Base-by-base conservation (phyloP, 2,329 filamentous ascomycete genomes). In the Metarhizium robertsii region DNA sequence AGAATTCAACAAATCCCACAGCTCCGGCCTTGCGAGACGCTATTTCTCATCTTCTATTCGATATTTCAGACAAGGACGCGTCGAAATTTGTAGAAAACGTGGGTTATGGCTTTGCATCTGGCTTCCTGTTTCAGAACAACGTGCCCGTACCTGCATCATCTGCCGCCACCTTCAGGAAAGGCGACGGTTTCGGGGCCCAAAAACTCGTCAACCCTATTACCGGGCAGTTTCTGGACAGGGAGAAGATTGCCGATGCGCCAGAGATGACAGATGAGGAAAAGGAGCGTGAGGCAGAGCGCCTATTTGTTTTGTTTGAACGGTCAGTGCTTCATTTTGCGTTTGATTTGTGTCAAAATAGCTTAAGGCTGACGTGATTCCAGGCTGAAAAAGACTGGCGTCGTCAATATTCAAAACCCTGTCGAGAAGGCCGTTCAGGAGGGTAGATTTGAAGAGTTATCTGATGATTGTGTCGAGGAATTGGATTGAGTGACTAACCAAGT, bases 251-350 rank as follows among this genome's bases (percentile, higher is more conserved):
- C 6, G 73, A 83, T 4, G 69, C 75, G 11, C 83, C 84, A 1
- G 83, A 88, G 51, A 96, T 97, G 92, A 94, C 88, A 0, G 77
- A 88, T 50, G 91, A 92, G 61, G 92, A 97, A 73, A 96, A 92
- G 69, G 89, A 96, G 69, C 79, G 88, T 56, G 94, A 99, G 67
- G 92, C 92, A 0, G 92, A 96, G 70, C 81, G 84, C 55, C 71
- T 96, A 1, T 96, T 95, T 72, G 90, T 96, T 13, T 74, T 96
- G 3, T 96, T 96, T 71, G 91, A 96, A 71, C 80, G 88, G 86
- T 87, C 34, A 10, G 55, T 54, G 16, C 20, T n/a, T 3, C 4
- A 18, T 30, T 20, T 10, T 6, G 52, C n/a, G 8, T 34, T 5
- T 47, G 8, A 29, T n/a, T 14, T 36, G 13, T 10, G n/a, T 43